Percentiles rank a stretch among this genome's conserved stretches.
These are phyloP conservation scores for Phytophthora kernoviae DNA, from an alignment of 352 stramenopile genomes.

Conservation along the genomic window DNA sequence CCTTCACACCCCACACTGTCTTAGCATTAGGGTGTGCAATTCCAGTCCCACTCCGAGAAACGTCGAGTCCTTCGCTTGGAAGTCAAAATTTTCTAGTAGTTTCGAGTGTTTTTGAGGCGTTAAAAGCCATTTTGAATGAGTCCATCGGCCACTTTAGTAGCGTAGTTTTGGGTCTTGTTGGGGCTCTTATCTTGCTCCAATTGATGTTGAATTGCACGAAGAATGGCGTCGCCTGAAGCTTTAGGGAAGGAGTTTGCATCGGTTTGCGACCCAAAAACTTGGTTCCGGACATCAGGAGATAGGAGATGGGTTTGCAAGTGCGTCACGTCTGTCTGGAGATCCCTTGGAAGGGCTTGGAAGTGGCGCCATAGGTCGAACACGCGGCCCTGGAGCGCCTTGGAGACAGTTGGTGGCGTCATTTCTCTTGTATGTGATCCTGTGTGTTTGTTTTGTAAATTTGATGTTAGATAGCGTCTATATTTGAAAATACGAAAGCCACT, in stretches of 20 bases:
- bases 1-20: slow-evolving; percentile 37
- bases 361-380: slow-evolving; percentile 44
- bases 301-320: slow-evolving; percentile 18
- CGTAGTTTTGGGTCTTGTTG: slow-evolving; percentile 11
- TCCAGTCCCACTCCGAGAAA: slow-evolving; percentile 28
- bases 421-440: background rate
- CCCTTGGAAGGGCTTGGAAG: slow-evolving; percentile 34
- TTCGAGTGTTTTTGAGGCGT: slow-evolving; percentile 22
- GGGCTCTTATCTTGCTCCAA: slow-evolving; percentile 13
- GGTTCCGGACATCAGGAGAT: slow-evolving; percentile 17
- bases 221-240: slow-evolving; percentile 24
- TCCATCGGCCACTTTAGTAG: slow-evolving; percentile 30
- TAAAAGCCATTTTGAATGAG: slow-evolving; percentile 41
- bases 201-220: slow-evolving; percentile 27
- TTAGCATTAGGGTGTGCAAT: slow-evolving; percentile 14
- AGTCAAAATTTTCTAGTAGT: slow-evolving; percentile 26
- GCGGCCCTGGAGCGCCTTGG: slow-evolving; percentile 37
- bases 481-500: too few relatives aligned
- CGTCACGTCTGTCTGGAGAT: slow-evolving; percentile 22
- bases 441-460: too few relatives aligned
- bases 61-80: slow-evolving; percentile 14
- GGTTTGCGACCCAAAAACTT: slow-evolving; percentile 18
- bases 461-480: too few relatives aligned
- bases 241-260: slow-evolving; percentile 27
- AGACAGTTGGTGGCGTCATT: background rate